phyloP scores from a whole-genome alignment of 768 basidiomycete genomes.

The Mycena vitilis region DNA sequence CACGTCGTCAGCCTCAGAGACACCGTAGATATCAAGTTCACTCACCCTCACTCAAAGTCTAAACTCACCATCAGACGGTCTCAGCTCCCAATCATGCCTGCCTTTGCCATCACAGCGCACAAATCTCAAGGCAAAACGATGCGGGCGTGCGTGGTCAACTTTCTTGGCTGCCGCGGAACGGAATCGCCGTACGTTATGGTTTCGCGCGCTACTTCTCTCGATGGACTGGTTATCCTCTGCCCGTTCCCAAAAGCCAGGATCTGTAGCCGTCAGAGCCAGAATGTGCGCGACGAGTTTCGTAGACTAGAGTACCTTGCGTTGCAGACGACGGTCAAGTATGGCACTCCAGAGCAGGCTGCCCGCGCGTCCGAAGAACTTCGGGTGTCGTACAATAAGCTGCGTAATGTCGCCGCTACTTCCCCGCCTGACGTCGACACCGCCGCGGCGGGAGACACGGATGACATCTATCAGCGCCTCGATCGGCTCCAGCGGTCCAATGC shows the following conservation, averaged over 20 bases:
- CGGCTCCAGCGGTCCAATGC: no score
- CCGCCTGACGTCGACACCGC: neutral
- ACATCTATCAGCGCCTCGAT: neutral
- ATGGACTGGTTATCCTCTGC: slow-evolving; percentile 16
- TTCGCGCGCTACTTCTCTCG: slow-evolving; percentile 40
- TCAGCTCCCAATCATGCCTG: slow-evolving; percentile 44
- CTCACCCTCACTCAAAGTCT: neutral
- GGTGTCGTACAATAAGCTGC: neutral
- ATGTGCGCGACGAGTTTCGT: no score
- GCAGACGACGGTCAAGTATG: no score
- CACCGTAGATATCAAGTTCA: neutral
- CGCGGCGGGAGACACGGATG: neutral
- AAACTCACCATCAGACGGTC: slow-evolving; percentile 26
- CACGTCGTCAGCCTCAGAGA: slow-evolving; percentile 37
- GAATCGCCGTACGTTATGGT: slow-evolving; percentile 44
- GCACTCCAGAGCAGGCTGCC: neutral
- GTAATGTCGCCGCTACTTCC: neutral
- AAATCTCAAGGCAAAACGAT: slow-evolving; percentile 45
- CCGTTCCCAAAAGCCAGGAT: no score
- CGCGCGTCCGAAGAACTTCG: neutral
- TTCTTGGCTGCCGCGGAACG: slow-evolving; percentile 32
- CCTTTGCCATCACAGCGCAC: slow-evolving; percentile 43
- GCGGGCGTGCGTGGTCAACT: slow-evolving; percentile 36
- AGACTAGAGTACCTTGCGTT: no score
- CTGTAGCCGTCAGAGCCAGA: no score